Evolutionary conservation across 116 monocot species (phyloP).

Genomic region (Papilionanthe hybrid): DNA sequence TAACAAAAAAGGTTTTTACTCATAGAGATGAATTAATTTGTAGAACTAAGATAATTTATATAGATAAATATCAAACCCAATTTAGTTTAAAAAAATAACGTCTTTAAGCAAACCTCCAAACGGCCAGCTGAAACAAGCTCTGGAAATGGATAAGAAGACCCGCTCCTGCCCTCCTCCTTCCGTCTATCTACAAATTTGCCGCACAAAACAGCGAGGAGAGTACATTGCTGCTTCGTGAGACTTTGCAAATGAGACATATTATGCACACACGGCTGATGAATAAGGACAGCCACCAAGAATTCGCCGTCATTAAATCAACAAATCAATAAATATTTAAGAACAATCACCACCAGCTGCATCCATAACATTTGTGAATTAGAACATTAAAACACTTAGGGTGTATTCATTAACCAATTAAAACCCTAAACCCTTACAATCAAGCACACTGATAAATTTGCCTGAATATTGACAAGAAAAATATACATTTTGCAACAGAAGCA

Average conservation of each 20-base stretch:
- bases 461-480: conserved; percentile 5
- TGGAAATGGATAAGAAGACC: conserved; percentile 40
- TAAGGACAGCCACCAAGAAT: not conserved
- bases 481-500: not conserved
- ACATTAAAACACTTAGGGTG: not conserved
- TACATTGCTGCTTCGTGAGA: conserved; percentile 33
- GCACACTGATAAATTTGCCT: not conserved
- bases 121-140: conserved; percentile 58
- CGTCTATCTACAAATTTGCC: conserved; percentile 33
- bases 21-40: not conserved
- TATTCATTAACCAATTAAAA: not conserved
- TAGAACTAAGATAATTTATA: not conserved
- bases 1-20: not conserved
- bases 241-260: conserved; percentile 53
- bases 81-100: not conserved
- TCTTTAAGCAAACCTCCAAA: conserved; percentile 40
- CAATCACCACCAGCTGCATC: conserved; percentile 2
- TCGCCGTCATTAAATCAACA: not conserved
- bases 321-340: not conserved
- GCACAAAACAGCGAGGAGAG: conserved; percentile 69
- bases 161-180: conserved; percentile 11
- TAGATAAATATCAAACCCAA: not conserved
- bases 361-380: not conserved
- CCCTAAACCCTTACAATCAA: not conserved
- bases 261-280: not conserved